Base-by-base conservation (phyloP, 495 filamentous ascomycete species). In the Xylaria sp. region DNA sequence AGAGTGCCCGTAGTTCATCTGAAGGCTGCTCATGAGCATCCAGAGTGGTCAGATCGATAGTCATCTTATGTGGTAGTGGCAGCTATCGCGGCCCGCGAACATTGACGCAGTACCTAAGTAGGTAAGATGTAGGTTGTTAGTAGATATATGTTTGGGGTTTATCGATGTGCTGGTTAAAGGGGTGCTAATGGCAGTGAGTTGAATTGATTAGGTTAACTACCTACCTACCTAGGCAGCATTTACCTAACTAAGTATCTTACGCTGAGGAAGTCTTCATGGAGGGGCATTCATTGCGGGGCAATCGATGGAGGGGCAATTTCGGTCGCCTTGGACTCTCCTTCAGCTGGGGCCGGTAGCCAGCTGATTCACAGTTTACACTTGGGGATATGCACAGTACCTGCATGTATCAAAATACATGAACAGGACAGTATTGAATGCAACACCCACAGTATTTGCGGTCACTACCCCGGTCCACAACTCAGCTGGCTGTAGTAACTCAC, bases 21-120 rank as follows among this genome's bases (percentile, higher is more conserved):
- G 93, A 92, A 24, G 93, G 91, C 64, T 85, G 87, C 78, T 91
- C 87, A 75, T 92, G 87, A 37, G 93, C 88, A 77, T 94, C 89
- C 12, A 93, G 82, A 6, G 83, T 85, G 67, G 78, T 78, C 55
- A 84, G 79, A 62, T 83, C 78, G 29, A 80, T 75, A 2, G 76
- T 79, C 80, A 85, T 86, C 50, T 31, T 35, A 59, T 31, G 59
- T 65, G 8, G 17, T 53, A 40, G 35, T 24, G n/a, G n/a, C n/a
- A n/a, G n/a, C n/a, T n/a, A n/a, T n/a, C n/a, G n/a, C n/a, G n/a
- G n/a, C n/a, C n/a, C n/a, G n/a, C n/a, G n/a, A n/a, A n/a, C n/a
- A n/a, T n/a, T n/a, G n/a, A n/a, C n/a, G n/a, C n/a, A n/a, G n/a
- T n/a, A n/a, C n/a, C n/a, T n/a, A n/a, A n/a, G n/a, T n/a, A n/a